These are phyloP conservation scores for Suillus luteus DNA, from an alignment of 768 basidiomycete genomes.

Conservation along the genomic window DNA sequence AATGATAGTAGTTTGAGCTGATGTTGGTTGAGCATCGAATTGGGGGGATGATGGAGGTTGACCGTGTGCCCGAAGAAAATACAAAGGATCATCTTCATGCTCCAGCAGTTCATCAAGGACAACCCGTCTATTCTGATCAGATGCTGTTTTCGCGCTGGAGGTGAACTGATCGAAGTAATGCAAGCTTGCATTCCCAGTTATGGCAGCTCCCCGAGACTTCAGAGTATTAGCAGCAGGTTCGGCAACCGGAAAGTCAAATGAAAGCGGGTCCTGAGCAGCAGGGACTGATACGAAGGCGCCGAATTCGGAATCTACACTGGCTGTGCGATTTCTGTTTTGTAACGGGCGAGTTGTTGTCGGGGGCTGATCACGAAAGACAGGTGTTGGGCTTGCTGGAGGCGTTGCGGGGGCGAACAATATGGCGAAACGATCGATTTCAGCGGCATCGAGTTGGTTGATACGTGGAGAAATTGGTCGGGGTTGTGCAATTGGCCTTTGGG, in stretches of 20 bases:
- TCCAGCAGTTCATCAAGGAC: constrained; percentile 65
- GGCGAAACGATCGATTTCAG: constrained; percentile 42
- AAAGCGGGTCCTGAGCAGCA: constrained; percentile 52
- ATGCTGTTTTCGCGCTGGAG: constrained; percentile 54
- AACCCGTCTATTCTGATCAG: constrained; percentile 50
- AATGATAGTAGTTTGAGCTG: constrained; percentile 16
- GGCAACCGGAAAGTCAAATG: constrained; percentile 10
- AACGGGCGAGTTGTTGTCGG: neutral
- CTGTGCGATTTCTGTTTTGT: constrained; percentile 19
- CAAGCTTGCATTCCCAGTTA: constrained; percentile 31
- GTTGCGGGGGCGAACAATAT: constrained; percentile 46
- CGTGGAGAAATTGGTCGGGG: neutral
- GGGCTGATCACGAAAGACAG: neutral
- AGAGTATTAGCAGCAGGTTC: neutral
- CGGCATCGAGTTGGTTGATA: constrained; percentile 22
- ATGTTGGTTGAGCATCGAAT: constrained; percentile 32
- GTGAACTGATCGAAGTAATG: constrained; percentile 65
- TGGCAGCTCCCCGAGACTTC: neutral
- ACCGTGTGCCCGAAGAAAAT: constrained; percentile 44
- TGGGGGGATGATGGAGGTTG: constrained; percentile 27
- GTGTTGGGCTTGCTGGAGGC: constrained; percentile 28
- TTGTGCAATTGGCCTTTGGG: constrained; percentile 1
- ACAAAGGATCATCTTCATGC: constrained; percentile 72
- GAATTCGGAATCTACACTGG: constrained; percentile 50
- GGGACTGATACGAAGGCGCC: constrained; percentile 64